Evolutionary conservation across 2,329 filamentous ascomycete genomes (phyloP), one percentile per base, ranked within the genome.

Genomic region (Truncatella angustata): DNA sequence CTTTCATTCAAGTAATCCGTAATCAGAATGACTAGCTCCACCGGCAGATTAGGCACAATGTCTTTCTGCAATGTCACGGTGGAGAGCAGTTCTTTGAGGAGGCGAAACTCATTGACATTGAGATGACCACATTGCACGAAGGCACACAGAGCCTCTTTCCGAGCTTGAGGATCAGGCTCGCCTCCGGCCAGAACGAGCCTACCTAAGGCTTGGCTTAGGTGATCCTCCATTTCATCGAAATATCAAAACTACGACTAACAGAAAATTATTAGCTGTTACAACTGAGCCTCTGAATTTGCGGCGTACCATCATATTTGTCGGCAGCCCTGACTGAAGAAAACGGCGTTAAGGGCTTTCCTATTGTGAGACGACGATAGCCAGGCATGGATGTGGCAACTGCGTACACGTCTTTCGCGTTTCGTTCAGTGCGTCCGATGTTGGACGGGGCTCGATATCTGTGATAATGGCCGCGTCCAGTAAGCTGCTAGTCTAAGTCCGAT

Each of bases 11-110:
- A 24, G 12, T 44, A 26, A 28, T 26, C 20, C 5, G 28, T 44
- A 12, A 45, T 36, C 28, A 28, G 5, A 9, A 51, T n/a, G 28
- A 51, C 28, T 16, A 51, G 49, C 14, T 51, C 49, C 4, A 44
- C n/a, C n/a, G 49, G 49, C 6, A 51, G 49, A 16, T 45, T 24
- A 10, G 24, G 14, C 4, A 51, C 20, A 5, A 51, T 44, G 39
- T 51, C 49, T n/a, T 35, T 51, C 16, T 51, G 49, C n/a, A 51
- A 23, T 3, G 49, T 45, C 9, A 51, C 30, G 3, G n/a, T 24
- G 21, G 26, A 34, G 3, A 51, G 28, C 16, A 51, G 37, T n/a
- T 45, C 20, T 18, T 51, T 51, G 5, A 51, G 28, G 5, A 51
- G 49, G 16, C 49, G 49, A 6, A 44, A 21, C 24, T 51, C 49